Conservation (phyloP, 2,329 filamentous ascomycete species). For the Ramularia endophylla region DNA sequence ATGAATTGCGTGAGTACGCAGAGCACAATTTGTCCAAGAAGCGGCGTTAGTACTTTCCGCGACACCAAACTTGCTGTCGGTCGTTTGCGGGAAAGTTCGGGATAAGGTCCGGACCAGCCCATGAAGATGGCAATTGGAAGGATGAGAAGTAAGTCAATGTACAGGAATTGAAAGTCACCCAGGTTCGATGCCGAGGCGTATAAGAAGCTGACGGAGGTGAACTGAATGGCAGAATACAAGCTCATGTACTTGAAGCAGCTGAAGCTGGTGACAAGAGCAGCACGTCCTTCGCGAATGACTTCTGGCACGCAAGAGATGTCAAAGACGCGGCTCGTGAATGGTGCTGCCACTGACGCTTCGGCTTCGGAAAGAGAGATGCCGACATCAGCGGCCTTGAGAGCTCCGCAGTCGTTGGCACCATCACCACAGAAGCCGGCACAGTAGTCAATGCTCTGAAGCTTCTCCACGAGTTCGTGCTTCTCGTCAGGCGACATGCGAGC, state of each 20-base stretch:
- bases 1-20: slow-evolving; percentile 71
- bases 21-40: slow-evolving; percentile 82
- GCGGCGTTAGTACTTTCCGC: slow-evolving; percentile 80
- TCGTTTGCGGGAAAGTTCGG: slow-evolving; percentile 70
- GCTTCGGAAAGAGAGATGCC: slow-evolving; percentile 96
- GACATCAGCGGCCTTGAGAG: slow-evolving; percentile 93
- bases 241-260: slow-evolving; percentile 99
- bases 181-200: slow-evolving; percentile 92
- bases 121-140: slow-evolving; percentile 97
- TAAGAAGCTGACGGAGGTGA: slow-evolving; percentile 92
- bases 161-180: slow-evolving; percentile 96
- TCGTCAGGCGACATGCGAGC: slow-evolving; percentile 99
- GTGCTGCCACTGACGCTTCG: slow-evolving; percentile 95
- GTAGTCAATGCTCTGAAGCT: slow-evolving; percentile 92
- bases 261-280: slow-evolving; percentile 95
- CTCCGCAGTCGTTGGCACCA: slow-evolving; percentile 95
- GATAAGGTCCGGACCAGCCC: slow-evolving; percentile 90
- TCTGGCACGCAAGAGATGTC: slow-evolving; percentile 94
- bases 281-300: slow-evolving; percentile 87
- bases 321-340: slow-evolving; percentile 91
- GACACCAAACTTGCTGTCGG: slow-evolving; percentile 91
- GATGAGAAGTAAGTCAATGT: slow-evolving; percentile 89
- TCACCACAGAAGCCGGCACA: slow-evolving; percentile 95
- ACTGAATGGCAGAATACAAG: slow-evolving; percentile 98
- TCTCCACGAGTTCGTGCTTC: slow-evolving; percentile 96